Conservation (phyloP, 768 basidiomycete genomes). For the Krasilnikovozyma curviuscula region DNA sequence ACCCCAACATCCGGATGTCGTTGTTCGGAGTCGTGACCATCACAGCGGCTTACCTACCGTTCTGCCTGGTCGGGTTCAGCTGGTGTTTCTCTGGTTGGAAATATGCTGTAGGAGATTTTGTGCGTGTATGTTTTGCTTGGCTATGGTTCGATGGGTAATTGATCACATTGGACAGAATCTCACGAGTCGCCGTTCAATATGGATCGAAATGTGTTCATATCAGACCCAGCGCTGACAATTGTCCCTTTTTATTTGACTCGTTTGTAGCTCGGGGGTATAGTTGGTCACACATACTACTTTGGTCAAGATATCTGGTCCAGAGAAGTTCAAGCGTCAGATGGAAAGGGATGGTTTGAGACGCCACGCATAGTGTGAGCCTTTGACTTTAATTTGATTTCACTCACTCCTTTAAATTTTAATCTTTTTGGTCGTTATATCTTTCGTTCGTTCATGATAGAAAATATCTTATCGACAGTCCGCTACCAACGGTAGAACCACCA, state of each 20-base stretch:
- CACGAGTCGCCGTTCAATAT: slow-evolving; percentile 55
- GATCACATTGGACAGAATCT: slow-evolving; percentile 33
- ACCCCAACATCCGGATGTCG: slow-evolving; percentile 86
- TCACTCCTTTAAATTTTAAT: no score
- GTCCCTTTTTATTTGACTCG: not conserved
- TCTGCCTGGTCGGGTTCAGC: slow-evolving; percentile 73
- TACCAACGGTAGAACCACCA: no score
- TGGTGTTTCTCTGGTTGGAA: slow-evolving; percentile 23
- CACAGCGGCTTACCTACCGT: slow-evolving; percentile 81
- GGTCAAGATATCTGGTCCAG: slow-evolving; percentile 8
- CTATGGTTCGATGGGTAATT: not conserved
- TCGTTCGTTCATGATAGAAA: no score
- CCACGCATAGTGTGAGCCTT: slow-evolving; percentile 1
- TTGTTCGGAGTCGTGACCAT: slow-evolving; percentile 89
- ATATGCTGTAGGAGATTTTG: no score
- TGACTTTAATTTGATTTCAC: no score
- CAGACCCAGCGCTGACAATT: slow-evolving; percentile 32
- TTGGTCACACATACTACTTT: slow-evolving; percentile 8
- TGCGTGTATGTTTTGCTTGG: slow-evolving; percentile 11
- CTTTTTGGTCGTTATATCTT: no score
- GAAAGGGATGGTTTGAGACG: slow-evolving; percentile 7
- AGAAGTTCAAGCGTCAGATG: slow-evolving; percentile 2
- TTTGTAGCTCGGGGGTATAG: slow-evolving; percentile 2
- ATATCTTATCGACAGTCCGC: no score
- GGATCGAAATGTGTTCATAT: slow-evolving; percentile 62